Conservation (phyloP, 371 early-diverging fungal species). For the Zancudomyces culisetae region DNA sequence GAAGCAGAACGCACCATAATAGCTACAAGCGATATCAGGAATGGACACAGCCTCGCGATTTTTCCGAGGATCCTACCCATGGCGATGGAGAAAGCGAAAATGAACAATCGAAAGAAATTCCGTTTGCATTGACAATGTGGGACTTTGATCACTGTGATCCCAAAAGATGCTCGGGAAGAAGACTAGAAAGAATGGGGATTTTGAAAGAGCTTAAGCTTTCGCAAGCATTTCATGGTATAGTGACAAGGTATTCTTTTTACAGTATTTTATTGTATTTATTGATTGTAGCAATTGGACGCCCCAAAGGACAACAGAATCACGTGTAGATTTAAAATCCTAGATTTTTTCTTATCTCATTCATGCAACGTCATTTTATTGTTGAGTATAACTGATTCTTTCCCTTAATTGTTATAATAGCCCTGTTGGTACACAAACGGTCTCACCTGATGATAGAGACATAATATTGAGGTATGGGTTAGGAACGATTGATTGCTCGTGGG, state of each 20-base stretch:
- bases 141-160: slow-evolving; percentile 99
- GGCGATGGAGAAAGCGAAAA: neutral
- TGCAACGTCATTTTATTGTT: too few relatives aligned
- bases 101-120: neutral
- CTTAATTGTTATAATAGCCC: too few relatives aligned
- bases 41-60: neutral
- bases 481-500: slow-evolving; percentile 99
- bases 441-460: slow-evolving; percentile 72
- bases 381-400: too few relatives aligned
- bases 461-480: slow-evolving; percentile 71
- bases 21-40: neutral
- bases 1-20: neutral
- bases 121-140: slow-evolving; percentile 27
- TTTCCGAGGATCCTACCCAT: neutral
- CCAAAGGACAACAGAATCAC: too few relatives aligned
- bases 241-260: slow-evolving; percentile 34
- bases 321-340: too few relatives aligned
- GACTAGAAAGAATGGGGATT: slow-evolving; percentile 66
- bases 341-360: too few relatives aligned
- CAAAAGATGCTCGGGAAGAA: slow-evolving; percentile 94
- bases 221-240: slow-evolving; percentile 83
- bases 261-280: neutral
- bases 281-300: too few relatives aligned
- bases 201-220: slow-evolving; percentile 62
- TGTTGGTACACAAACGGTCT: slow-evolving; percentile 73